Evolutionary conservation across 164 flowering plant species (phyloP).

Genomic region (Nelumbo lutea): DNA sequence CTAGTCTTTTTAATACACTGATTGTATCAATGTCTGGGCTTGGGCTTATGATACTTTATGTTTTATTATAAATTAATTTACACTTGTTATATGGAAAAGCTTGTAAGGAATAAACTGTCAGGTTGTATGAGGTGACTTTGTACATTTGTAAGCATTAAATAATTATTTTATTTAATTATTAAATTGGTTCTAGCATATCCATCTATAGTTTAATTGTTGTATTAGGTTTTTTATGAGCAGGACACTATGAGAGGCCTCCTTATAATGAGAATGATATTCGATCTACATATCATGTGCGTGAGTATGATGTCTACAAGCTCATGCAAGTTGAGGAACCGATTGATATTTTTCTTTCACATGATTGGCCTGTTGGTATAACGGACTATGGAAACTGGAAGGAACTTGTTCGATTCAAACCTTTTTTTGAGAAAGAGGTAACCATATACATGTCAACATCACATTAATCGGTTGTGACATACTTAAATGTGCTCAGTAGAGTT

Average conservation of each 20-base stretch:
- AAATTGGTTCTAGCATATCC: too few species aligned
- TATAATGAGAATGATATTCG: slow-evolving; percentile 72
- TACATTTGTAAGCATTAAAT: too few species aligned
- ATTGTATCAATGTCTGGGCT: too few species aligned
- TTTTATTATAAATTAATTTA: too few species aligned
- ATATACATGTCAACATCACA: background rate
- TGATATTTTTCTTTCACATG: slow-evolving; percentile 94
- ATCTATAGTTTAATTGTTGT: background rate
- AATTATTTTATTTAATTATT: too few species aligned
- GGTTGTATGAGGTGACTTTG: too few species aligned
- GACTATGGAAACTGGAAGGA: slow-evolving; percentile 62
- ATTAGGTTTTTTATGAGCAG: slow-evolving; percentile 44
- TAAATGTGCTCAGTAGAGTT: too few species aligned
- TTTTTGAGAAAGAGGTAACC: slow-evolving; percentile 75
- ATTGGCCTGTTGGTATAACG: slow-evolving; percentile 97
- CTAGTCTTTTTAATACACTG: too few species aligned
- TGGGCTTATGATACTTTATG: too few species aligned
- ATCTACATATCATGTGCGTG: slow-evolving; percentile 91
- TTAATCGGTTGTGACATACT: background rate
- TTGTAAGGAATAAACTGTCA: too few species aligned
- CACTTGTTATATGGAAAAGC: too few species aligned
- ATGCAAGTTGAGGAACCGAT: slow-evolving; percentile 80
- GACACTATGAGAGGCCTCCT: slow-evolving; percentile 89
- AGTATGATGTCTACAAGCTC: slow-evolving; percentile 87
- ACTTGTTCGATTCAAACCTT: slow-evolving; percentile 65